Evolutionary conservation across 179 eudicot species (phyloP).

Genomic region (Dionaea muscipula): DNA sequence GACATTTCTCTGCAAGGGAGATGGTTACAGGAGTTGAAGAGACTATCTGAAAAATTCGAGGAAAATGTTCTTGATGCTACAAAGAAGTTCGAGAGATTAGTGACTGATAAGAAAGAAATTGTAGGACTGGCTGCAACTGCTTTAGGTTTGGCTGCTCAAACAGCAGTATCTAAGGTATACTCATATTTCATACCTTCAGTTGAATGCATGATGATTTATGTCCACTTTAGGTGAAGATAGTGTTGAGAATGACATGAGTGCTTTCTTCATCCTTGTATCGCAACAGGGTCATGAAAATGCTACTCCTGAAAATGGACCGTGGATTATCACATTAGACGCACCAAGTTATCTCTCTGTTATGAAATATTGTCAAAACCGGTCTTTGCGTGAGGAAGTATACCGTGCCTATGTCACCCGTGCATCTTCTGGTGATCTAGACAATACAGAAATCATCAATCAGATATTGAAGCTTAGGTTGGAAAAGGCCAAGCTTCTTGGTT

Average conservation of each 20-base stretch:
- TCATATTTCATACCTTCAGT: neutral
- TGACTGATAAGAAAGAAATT: slow-evolving; percentile 73
- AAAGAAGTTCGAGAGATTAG: slow-evolving; percentile 81
- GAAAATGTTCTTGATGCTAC: slow-evolving; percentile 96
- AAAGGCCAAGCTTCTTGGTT: slow-evolving; percentile 89
- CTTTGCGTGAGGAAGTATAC: slow-evolving; percentile 87
- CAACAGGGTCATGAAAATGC: slow-evolving; percentile 95
- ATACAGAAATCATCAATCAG: slow-evolving; percentile 67
- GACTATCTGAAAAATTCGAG: slow-evolving; percentile 64
- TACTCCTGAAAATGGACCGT: slow-evolving; percentile 87
- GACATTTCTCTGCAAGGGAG: neutral
- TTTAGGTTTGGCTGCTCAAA: slow-evolving; percentile 90
- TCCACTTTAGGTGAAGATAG: neutral
- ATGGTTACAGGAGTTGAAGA: slow-evolving; percentile 61
- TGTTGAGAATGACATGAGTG: neutral
- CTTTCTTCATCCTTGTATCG: slow-evolving; percentile 2
- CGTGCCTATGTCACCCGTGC: slow-evolving; percentile 88
- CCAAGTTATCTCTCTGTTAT: slow-evolving; percentile 82
- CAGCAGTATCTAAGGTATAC: slow-evolving; percentile 78
- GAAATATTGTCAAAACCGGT: slow-evolving; percentile 79
- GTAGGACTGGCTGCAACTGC: slow-evolving; percentile 89
- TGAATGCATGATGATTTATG: neutral
- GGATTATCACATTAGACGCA: slow-evolving; percentile 90
- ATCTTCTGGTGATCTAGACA: slow-evolving; percentile 84
- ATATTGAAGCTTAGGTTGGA: slow-evolving; percentile 78